phyloP scores from a whole-genome alignment of 768 basidiomycete species.

The Coprinellus micaceus region DNA sequence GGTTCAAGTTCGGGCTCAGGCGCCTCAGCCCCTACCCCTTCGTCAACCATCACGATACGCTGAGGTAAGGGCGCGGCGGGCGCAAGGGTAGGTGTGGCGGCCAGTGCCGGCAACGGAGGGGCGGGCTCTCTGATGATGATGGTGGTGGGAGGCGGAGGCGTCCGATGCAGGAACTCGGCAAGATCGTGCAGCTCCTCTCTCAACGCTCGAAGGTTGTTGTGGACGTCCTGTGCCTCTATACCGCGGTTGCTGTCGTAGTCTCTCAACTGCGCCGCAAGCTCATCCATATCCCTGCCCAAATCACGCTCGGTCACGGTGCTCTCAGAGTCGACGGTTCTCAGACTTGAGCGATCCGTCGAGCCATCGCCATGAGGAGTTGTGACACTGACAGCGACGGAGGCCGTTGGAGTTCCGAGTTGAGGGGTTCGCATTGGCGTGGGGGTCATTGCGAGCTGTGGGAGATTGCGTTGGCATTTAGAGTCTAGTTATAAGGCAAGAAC shows the following conservation, averaged over 20 bases:
- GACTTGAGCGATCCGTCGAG: slow-evolving; percentile 30
- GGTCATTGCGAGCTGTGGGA: slow-evolving; percentile 11
- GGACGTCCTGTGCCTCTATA: slow-evolving; percentile 60
- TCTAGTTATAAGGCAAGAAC: slow-evolving; percentile 17
- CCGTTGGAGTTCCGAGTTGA: slow-evolving; percentile 34
- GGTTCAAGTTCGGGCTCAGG: too few relatives aligned
- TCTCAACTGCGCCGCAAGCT: slow-evolving; percentile 54
- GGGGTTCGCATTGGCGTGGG: slow-evolving; percentile 24
- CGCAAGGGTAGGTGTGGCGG: background rate
- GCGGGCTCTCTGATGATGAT: background rate
- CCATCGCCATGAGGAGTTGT: slow-evolving; percentile 39
- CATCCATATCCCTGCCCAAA: slow-evolving; percentile 45
- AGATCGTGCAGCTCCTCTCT: slow-evolving; percentile 66
- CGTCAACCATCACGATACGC: slow-evolving; percentile 28
- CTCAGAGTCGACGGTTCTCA: slow-evolving; percentile 28
- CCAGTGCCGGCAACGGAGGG: slow-evolving; percentile 8
- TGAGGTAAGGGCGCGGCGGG: slow-evolving; percentile 2
- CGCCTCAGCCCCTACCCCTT: slow-evolving; percentile 45
- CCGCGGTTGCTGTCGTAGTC: slow-evolving; percentile 54
- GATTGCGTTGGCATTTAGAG: slow-evolving; percentile 4
- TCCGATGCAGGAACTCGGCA: slow-evolving; percentile 50
- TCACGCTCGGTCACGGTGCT: slow-evolving; percentile 48
- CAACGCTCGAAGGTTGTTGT: slow-evolving; percentile 65
- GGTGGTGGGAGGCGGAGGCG: slow-evolving; percentile 31
- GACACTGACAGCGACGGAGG: slow-evolving; percentile 34